These are phyloP conservation scores for Conticribra weissflogii DNA, from an alignment of 108 stramenopile genomes.

Conservation along the genomic window DNA sequence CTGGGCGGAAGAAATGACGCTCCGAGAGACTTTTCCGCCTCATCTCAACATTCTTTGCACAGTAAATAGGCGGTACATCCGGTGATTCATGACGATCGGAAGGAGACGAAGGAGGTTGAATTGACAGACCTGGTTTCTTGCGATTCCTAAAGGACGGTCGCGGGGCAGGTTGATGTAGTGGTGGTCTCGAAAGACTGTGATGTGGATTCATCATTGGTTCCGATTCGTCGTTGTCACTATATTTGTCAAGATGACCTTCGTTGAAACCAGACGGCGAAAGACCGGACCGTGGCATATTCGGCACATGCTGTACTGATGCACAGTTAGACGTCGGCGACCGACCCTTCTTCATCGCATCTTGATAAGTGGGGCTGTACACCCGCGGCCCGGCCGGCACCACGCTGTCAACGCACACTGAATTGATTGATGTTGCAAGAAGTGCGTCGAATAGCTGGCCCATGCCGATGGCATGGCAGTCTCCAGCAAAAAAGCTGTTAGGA, in stretches of 20 bases:
- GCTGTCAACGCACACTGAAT: conserved; percentile 15
- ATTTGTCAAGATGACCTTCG: no score
- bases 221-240: neutral
- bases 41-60: conserved; percentile 39
- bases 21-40: conserved; percentile 39
- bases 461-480: conserved; percentile 25
- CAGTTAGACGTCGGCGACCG: neutral
- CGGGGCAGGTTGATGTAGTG: conserved; percentile 6
- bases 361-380: conserved; percentile 16
- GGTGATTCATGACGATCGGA: conserved; percentile 8
- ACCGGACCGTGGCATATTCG: neutral
- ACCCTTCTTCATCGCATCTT: neutral
- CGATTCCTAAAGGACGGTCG: conserved; percentile 21
- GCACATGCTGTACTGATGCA: neutral
- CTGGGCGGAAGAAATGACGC: conserved; percentile 34
- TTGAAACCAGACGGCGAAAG: neutral
- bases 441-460: conserved; percentile 23
- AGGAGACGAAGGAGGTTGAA: neutral
- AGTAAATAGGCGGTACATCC: conserved; percentile 23
- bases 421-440: conserved; percentile 20
- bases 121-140: conserved; percentile 20
- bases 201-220: neutral
- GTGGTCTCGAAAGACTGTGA: conserved; percentile 5
- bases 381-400: neutral
- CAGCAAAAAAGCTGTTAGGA: conserved; percentile 3